These are phyloP conservation scores for Cyclotella kingstonii DNA, from an alignment of 108 stramenopile species.

Conservation along the genomic window DNA sequence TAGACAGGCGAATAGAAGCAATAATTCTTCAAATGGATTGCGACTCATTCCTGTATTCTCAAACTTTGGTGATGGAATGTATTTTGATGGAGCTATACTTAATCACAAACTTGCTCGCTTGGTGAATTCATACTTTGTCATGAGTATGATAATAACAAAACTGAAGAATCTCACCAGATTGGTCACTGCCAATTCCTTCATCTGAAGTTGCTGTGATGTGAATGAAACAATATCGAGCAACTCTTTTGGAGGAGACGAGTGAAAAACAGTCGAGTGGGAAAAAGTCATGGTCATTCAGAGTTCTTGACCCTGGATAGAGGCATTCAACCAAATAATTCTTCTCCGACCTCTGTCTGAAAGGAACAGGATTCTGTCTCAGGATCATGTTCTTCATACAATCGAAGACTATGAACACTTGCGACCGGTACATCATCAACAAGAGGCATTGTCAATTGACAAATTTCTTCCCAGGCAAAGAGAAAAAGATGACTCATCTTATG, in stretches of 20 bases:
- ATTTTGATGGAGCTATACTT: not conserved
- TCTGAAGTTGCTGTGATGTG: not conserved
- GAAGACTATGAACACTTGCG: not conserved
- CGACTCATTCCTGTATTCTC: not conserved
- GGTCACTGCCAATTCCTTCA: not conserved
- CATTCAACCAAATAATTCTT: not conserved
- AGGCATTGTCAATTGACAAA: too few relatives aligned
- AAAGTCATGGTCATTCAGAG: not conserved
- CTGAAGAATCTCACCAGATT: not conserved
- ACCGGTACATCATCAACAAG: not conserved
- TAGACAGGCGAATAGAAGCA: not conserved
- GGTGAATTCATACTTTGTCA: not conserved
- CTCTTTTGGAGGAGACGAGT: not conserved
- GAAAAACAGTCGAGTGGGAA: not conserved
- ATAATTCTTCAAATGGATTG: not conserved
- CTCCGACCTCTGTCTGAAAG: not conserved
- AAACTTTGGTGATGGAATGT: not conserved
- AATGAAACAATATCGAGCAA: not conserved
- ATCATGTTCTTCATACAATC: not conserved
- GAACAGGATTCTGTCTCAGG: not conserved
- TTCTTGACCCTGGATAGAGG: not conserved
- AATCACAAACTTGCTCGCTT: not conserved
- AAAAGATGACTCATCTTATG: too few relatives aligned
- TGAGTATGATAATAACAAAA: not conserved
- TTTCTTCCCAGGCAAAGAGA: too few relatives aligned